Evolutionary conservation across 2,329 filamentous ascomycete genomes (phyloP).

Genomic region (Xylaria sp.): DNA sequence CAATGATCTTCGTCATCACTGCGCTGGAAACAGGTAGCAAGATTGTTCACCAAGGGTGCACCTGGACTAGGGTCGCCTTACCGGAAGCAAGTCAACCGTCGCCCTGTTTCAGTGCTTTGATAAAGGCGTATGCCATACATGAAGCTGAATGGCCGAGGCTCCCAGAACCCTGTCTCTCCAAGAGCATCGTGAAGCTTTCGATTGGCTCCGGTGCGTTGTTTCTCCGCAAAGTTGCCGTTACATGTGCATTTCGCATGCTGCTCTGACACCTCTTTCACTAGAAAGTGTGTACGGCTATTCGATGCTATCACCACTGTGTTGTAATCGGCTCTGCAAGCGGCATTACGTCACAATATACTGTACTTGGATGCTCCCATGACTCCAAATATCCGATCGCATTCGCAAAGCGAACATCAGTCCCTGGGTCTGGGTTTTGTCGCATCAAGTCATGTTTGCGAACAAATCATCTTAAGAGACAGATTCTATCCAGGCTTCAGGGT

Average conservation of each 20-base stretch:
- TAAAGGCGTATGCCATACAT: constrained; percentile 24
- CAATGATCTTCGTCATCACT: constrained; percentile 15
- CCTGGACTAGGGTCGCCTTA: constrained; percentile 35
- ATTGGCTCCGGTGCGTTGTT: constrained; percentile 28
- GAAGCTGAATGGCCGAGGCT: constrained; percentile 32
- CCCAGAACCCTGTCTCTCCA: constrained; percentile 25
- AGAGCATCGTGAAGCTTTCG: constrained; percentile 15
- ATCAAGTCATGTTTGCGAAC: constrained; percentile 15
- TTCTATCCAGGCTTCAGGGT: constrained; percentile 6
- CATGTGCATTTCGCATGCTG: constrained; percentile 26
- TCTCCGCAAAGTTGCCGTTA: constrained; percentile 34
- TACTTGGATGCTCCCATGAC: constrained; percentile 13
- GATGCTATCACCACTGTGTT: constrained; percentile 15
- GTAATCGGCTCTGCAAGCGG: constrained; percentile 6
- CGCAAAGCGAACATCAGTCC: constrained; percentile 30
- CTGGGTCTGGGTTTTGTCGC: constrained; percentile 7
- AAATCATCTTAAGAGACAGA: constrained; percentile 10
- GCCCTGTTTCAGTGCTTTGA: constrained; percentile 30
- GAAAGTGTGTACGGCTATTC: constrained; percentile 6
- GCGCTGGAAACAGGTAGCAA: not conserved
- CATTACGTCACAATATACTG: constrained; percentile 24
- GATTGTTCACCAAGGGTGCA: constrained; percentile 11
- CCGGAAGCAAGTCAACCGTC: constrained; percentile 31
- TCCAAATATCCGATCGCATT: constrained; percentile 22
- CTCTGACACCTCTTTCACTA: constrained; percentile 18